phyloP scores from a whole-genome alignment of 1,284 basidiomycete species.

The Ceratobasidium sp. region DNA sequence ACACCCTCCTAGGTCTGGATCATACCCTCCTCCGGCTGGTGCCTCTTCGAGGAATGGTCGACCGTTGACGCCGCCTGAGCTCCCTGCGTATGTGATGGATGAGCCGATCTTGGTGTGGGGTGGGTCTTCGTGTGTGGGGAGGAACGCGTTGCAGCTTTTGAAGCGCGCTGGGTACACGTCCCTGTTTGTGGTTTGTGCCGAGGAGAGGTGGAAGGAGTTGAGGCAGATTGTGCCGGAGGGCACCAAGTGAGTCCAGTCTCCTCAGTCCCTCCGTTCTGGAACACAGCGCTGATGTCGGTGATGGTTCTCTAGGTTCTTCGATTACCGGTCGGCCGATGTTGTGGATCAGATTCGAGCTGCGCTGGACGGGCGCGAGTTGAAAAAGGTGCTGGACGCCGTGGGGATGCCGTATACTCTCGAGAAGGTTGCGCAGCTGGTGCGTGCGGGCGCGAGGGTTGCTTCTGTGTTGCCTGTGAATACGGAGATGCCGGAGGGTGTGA shows the following conservation, averaged over 20 bases:
- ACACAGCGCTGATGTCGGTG: background rate
- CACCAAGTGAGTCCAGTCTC: conserved; percentile 10
- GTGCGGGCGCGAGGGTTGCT: conserved; percentile 14
- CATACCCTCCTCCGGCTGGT: background rate
- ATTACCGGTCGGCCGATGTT: conserved; percentile 19
- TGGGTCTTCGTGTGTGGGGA: conserved; percentile 10
- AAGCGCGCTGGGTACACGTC: conserved; percentile 33
- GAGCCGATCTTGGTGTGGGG: conserved; percentile 40
- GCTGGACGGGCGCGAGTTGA: conserved; percentile 7
- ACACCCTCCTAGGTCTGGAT: background rate
- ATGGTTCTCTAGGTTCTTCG: conserved; percentile 22
- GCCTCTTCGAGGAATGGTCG: background rate
- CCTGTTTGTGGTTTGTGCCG: conserved; percentile 21
- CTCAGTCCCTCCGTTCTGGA: background rate
- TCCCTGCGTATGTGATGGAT: conserved; percentile 14
- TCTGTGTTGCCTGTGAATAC: conserved; percentile 31
- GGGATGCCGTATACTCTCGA: conserved; percentile 29
- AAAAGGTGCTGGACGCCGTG: conserved; percentile 32
- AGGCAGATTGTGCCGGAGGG: conserved; percentile 1
- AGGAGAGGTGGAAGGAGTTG: conserved; percentile 12
- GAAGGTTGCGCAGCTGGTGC: conserved; percentile 22
- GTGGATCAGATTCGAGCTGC: conserved; percentile 20
- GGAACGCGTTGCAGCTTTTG: conserved; percentile 23
- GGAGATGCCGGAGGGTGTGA: conserved; percentile 35
- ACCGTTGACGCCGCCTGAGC: background rate